phyloP scores from a whole-genome alignment of 2,329 filamentous ascomycete genomes.

The Proliferodiscus dingleyae region DNA sequence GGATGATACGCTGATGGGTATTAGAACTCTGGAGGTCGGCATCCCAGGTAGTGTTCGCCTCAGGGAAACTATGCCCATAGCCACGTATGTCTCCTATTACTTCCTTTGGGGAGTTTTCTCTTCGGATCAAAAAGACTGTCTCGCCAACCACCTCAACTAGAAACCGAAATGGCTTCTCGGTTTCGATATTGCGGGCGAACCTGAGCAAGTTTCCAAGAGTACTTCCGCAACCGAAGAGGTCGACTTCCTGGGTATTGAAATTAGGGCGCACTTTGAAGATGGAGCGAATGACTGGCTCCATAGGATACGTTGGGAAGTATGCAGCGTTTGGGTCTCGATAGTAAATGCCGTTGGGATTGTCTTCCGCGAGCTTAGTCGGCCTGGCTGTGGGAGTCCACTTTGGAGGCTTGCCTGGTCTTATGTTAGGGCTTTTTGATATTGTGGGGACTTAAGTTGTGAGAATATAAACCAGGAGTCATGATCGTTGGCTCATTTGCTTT shows the following conservation, averaged over 20 bases:
- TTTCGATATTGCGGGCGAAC: conserved; percentile 41
- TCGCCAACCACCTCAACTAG: conserved; percentile 50
- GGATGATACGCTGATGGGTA: conserved; percentile 58
- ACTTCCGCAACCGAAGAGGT: conserved; percentile 56
- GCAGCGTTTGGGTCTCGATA: conserved; percentile 42
- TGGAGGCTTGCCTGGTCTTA: conserved; percentile 42
- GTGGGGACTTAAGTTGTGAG: background rate
- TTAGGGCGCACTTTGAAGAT: conserved; percentile 35
- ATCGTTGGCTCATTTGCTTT: conserved; percentile 34
- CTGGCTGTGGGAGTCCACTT: conserved; percentile 42
- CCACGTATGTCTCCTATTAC: conserved; percentile 51
- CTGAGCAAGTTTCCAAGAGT: conserved; percentile 58
- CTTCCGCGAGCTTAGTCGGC: conserved; percentile 35
- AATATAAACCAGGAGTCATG: conserved; percentile 37
- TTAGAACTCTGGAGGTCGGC: conserved; percentile 46
- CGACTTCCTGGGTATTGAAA: conserved; percentile 35
- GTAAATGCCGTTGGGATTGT: conserved; percentile 35
- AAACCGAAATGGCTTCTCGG: conserved; percentile 49
- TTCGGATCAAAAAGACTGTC: conserved; percentile 58
- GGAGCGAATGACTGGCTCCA: conserved; percentile 38
- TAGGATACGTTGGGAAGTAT: conserved; percentile 34
- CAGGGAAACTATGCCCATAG: conserved; percentile 62
- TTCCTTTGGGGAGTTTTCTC: conserved; percentile 55
- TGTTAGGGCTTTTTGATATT: too few relatives aligned
- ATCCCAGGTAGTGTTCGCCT: conserved; percentile 62